Evolutionary conservation across 139 green algal species (phyloP).

Genomic region (Chlamydomonas schloesseri): DNA sequence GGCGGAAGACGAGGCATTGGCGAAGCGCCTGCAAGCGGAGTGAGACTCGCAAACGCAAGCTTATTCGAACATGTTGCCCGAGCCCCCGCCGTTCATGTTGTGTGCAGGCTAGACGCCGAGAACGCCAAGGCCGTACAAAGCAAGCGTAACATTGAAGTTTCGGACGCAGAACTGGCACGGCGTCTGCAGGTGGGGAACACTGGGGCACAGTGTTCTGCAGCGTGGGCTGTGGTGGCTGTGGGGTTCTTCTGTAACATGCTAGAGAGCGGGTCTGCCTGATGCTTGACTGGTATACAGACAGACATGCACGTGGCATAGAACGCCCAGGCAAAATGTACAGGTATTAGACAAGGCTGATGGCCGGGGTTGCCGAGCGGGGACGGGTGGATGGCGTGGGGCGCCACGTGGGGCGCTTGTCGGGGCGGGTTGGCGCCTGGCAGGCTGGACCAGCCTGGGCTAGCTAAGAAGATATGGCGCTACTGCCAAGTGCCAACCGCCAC

Average conservation of each 20-base stretch:
- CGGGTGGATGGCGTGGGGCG: no score
- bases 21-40: slow-evolving; percentile 6
- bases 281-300: background rate
- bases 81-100: background rate
- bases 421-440: no score
- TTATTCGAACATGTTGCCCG: background rate
- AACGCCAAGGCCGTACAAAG: background rate
- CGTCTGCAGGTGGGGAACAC: background rate
- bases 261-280: no score
- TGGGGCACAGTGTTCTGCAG: no score
- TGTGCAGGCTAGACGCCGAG: background rate
- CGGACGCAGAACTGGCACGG: background rate
- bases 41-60: background rate
- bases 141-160: background rate
- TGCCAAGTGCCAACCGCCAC: no score
- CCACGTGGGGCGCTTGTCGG: no score
- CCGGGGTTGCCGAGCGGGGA: no score
- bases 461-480: no score
- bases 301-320: background rate
- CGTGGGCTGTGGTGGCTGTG: no score
- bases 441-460: no score
- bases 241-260: background rate
- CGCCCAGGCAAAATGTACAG: background rate
- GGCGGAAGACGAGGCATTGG: slow-evolving; percentile 21
- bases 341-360: no score